These are phyloP conservation scores for Tylopilus intermedius DNA, from an alignment of 768 basidiomycete species.

Conservation along the genomic window DNA sequence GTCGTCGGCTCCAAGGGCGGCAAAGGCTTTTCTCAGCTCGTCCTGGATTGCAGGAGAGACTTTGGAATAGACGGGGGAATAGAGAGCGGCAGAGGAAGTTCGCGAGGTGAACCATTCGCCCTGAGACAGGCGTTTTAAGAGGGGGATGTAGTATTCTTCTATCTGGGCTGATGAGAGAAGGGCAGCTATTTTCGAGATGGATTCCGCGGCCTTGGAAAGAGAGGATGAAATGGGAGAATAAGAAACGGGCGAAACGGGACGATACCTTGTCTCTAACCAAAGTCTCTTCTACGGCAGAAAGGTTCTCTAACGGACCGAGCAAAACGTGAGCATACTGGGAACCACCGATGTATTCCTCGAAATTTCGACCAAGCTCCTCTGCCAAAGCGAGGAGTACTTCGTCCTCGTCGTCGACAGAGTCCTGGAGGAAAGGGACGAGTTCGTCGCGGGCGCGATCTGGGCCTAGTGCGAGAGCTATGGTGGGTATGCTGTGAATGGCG, in stretches of 20 bases:
- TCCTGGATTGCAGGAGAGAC: conserved; percentile 71
- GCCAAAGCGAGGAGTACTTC: conserved; percentile 94
- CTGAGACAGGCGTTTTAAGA: conserved; percentile 79
- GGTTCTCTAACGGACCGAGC: conserved; percentile 88
- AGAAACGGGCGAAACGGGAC: neutral
- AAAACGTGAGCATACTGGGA: conserved; percentile 80
- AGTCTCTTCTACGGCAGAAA: conserved; percentile 96
- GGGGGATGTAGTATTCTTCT: conserved; percentile 87
- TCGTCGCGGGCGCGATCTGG: conserved; percentile 93
- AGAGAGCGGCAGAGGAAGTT: conserved; percentile 92
- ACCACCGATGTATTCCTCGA: conserved; percentile 94
- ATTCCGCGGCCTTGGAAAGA: conserved; percentile 78
- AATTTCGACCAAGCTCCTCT: conserved; percentile 88
- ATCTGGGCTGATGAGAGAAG: conserved; percentile 74
- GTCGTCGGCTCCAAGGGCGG: conserved; percentile 82
- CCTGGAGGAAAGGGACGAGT: conserved; percentile 93
- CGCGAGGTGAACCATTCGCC: conserved; percentile 99
- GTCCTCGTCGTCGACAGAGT: conserved; percentile 99
- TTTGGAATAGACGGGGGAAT: conserved; percentile 82
- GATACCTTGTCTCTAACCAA: conserved; percentile 93
- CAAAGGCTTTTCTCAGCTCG: conserved; percentile 82
- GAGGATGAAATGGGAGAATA: conserved; percentile 2
- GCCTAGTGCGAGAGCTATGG: conserved; percentile 94
- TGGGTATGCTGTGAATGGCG: conserved; percentile 95
- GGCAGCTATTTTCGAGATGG: conserved; percentile 82